Conservation (phyloP, 225 moss, liverwort and hornwort species). For the Climacium dendroides region DNA sequence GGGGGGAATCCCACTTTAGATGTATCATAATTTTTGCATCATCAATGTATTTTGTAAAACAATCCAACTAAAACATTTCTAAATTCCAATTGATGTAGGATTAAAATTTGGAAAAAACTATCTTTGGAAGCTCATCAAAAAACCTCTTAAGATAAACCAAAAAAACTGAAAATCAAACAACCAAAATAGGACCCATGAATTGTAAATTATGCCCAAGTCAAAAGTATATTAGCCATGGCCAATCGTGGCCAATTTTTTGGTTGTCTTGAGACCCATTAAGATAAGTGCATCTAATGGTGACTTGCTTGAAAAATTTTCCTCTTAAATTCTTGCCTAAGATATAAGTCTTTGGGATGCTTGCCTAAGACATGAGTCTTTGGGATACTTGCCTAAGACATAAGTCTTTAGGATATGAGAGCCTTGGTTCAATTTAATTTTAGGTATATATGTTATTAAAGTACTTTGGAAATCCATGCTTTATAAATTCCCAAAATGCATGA, state of each 20-base stretch:
- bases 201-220: rapidly evolving
- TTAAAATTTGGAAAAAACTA: neutral
- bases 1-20: rapidly evolving
- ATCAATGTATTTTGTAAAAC: neutral
- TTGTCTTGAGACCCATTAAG: rapidly evolving
- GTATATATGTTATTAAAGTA: rapidly evolving
- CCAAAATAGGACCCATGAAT: neutral
- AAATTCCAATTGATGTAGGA: neutral
- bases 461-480: neutral
- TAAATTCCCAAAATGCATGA: rapidly evolving
- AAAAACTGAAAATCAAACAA: neutral
- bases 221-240: no score
- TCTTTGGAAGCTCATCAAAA: neutral
- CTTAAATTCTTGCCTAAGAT: neutral
- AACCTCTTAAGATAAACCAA: no score
- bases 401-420: no score
- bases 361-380: no score
- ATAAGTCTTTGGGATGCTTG: no score
- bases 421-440: rapidly evolving
- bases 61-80: neutral
- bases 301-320: neutral
- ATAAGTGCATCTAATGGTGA: neutral
- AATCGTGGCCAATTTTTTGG: neutral
- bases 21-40: neutral
- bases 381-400: no score